Evolutionary conservation across 306 rosid genomes (phyloP).

Genomic region (Lathyrus oleraceus): DNA sequence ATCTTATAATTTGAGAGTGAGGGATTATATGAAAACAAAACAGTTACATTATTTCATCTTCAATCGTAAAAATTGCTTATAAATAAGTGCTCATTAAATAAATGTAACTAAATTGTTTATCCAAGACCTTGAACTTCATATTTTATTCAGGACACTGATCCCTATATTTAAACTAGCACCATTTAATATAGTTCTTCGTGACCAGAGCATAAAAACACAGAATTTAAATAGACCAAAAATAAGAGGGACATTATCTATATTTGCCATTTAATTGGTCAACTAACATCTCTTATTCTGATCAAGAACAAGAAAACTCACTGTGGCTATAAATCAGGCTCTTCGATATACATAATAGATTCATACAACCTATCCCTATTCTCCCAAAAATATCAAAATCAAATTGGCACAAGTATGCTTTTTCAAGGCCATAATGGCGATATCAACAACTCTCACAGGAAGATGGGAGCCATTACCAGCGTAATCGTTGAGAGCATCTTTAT

Average conservation of each 20-base stretch:
- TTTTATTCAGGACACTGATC: slow-evolving; percentile 1
- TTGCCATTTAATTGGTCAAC: slow-evolving; percentile 40
- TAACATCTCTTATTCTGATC: slow-evolving; percentile 40
- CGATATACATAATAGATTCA: slow-evolving; percentile 51
- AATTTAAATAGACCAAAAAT: slow-evolving; percentile 1
- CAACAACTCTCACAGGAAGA: slow-evolving; percentile 77
- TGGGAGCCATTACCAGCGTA: slow-evolving; percentile 96
- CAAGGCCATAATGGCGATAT: slow-evolving; percentile 41
- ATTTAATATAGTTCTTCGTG: neutral
- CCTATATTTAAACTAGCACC: slow-evolving; percentile 3
- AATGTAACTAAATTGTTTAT: neutral
- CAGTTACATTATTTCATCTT: neutral
- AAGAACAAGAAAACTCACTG: slow-evolving; percentile 38
- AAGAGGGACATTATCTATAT: slow-evolving; percentile 10
- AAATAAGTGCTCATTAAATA: neutral
- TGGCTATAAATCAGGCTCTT: slow-evolving; percentile 48
- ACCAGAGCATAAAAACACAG: neutral
- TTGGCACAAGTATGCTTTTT: slow-evolving; percentile 38
- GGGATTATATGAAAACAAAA: neutral
- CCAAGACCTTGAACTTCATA: neutral
- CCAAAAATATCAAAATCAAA: slow-evolving; percentile 55
- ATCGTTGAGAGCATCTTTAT: slow-evolving; percentile 97
- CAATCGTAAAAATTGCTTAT: neutral
- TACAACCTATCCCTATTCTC: slow-evolving; percentile 53
- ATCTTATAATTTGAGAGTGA: no score